Conservation (phyloP, 805 yeast species). For the Lachancea sp. region DNA sequence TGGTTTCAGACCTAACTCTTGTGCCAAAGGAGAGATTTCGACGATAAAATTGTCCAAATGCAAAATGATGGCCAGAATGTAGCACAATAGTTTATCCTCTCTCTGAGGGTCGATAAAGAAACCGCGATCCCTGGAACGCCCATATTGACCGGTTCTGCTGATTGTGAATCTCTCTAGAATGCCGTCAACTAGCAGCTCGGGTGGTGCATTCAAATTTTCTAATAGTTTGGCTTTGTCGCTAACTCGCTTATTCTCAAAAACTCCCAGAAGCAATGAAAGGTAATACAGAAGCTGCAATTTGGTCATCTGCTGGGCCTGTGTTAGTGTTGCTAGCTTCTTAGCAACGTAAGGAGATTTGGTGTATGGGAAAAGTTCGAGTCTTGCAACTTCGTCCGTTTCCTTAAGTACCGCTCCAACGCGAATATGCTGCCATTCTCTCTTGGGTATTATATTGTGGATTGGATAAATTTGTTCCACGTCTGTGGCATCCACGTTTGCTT, state of each 20-base stretch:
- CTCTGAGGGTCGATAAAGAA: slow-evolving; percentile 79
- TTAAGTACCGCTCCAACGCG: slow-evolving; percentile 56
- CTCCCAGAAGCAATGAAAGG: slow-evolving; percentile 71
- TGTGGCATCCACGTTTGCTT: slow-evolving; percentile 70
- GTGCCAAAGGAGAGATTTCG: slow-evolving; percentile 75
- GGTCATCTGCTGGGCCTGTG: slow-evolving; percentile 42
- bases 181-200: slow-evolving; percentile 67
- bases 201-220: slow-evolving; percentile 60
- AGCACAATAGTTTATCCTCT: slow-evolving; percentile 82
- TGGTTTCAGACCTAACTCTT: slow-evolving; percentile 77
- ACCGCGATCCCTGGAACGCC: slow-evolving; percentile 69
- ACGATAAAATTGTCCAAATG: slow-evolving; percentile 71
- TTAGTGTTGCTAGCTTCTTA: slow-evolving; percentile 39
- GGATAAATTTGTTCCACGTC: slow-evolving; percentile 80
- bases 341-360: slow-evolving; percentile 49
- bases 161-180: slow-evolving; percentile 67
- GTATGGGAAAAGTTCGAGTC: slow-evolving; percentile 58
- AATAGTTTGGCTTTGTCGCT: slow-evolving; percentile 53
- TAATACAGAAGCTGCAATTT: slow-evolving; percentile 71
- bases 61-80: slow-evolving; percentile 62
- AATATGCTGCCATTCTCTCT: slow-evolving; percentile 54
- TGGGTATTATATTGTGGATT: slow-evolving; percentile 60
- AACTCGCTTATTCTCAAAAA: slow-evolving; percentile 65
- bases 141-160: slow-evolving; percentile 54
- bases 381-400: slow-evolving; percentile 45